Percentiles rank a stretch among this genome's conserved stretches.
phyloP scores from a whole-genome alignment of 2,329 filamentous ascomycete species.

The Metarhizium rileyi region DNA sequence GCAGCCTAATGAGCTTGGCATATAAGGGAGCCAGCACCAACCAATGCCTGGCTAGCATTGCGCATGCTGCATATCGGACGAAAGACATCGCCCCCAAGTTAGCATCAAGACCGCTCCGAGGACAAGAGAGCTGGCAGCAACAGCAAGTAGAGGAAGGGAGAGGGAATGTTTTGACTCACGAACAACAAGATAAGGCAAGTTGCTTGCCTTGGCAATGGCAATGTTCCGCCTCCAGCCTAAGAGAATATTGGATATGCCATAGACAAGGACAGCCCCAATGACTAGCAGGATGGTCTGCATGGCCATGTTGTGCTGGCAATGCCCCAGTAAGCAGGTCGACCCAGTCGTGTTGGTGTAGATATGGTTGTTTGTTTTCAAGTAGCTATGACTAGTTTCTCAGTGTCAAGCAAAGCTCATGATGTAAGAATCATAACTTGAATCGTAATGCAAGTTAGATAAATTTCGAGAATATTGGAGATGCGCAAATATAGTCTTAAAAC shows the following conservation, averaged over 20 bases:
- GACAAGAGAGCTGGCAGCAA: not conserved
- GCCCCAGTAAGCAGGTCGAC: too few relatives aligned
- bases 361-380: not conserved
- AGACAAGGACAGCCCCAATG: conserved; percentile 23
- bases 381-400: too few relatives aligned
- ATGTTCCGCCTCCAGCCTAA: conserved; percentile 35
- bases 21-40: conserved; percentile 39
- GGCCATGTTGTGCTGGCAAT: not conserved
- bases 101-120: not conserved
- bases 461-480: not conserved
- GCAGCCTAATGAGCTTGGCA: conserved; percentile 42
- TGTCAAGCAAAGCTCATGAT: too few relatives aligned
- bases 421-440: not conserved
- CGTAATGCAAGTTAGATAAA: not conserved
- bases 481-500: not conserved
- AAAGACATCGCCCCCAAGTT: not conserved
- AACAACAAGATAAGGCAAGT: conserved; percentile 41
- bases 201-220: conserved; percentile 37
- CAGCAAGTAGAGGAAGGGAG: not conserved
- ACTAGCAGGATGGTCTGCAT: conserved; percentile 27
- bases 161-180: conserved; percentile 39
- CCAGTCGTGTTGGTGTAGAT: not conserved
- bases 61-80: conserved; percentile 1
- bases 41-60: conserved; percentile 4
- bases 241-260: conserved; percentile 21